Conservation (phyloP, 352 stramenopile species). For the Globisporangium yorkense region DNA sequence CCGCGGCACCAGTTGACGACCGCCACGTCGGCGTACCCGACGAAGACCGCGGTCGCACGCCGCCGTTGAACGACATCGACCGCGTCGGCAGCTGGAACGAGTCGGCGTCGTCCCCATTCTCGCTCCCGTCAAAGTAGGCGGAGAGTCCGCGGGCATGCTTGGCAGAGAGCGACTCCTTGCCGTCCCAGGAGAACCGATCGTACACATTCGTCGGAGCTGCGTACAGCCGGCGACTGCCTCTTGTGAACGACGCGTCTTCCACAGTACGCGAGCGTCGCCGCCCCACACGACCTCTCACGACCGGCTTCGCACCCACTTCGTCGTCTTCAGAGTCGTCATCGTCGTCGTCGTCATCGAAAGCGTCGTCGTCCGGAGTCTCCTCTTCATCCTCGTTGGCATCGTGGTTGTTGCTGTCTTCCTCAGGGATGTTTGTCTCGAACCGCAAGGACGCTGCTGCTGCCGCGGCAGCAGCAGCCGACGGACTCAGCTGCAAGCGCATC, state of each 20-base stretch:
- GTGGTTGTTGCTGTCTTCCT: conserved; percentile 18
- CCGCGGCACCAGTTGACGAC: conserved; percentile 15
- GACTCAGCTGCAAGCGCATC: conserved; percentile 43
- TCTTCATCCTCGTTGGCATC: background rate
- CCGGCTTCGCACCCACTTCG: background rate
- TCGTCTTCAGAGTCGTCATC: conserved; percentile 6
- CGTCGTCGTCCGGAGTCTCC: conserved; percentile 4
- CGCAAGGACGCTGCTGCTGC: background rate
- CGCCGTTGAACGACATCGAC: conserved; percentile 10
- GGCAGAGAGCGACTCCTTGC: conserved; percentile 2
- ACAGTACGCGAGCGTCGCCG: conserved; percentile 19
- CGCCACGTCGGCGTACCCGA: conserved; percentile 23
- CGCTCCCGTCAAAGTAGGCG: conserved; percentile 12
- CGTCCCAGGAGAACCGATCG: conserved; percentile 10
- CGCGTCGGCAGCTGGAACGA: conserved; percentile 2
- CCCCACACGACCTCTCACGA: background rate
- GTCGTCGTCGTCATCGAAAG: conserved; percentile 1
- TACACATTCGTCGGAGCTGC: conserved; percentile 11
- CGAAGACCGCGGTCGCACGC: conserved; percentile 18
- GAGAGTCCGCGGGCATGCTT: conserved; percentile 8
- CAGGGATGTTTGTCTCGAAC: conserved; percentile 22
- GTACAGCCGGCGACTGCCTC: conserved; percentile 12
- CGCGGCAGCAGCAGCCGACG: background rate
- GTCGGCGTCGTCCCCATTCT: conserved; percentile 8
- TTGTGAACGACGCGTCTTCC: conserved; percentile 17